Percentiles rank a stretch among this genome's conserved stretches.
Conservation (phyloP, 2,329 filamentous ascomycete species). For the Fulvia fulva region DNA sequence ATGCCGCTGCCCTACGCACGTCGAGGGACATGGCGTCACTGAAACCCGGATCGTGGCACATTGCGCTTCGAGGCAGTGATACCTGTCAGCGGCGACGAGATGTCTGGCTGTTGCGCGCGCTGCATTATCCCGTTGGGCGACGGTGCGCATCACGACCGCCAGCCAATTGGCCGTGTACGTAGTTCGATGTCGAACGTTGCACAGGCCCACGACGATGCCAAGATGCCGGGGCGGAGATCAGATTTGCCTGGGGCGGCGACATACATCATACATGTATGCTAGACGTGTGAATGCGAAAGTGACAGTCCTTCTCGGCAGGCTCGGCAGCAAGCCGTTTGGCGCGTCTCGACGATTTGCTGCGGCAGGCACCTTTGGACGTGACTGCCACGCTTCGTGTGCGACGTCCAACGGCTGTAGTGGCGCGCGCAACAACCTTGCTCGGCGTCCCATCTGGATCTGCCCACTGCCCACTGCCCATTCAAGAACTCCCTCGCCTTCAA, state of each 20-base stretch:
- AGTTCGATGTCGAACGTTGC: neutral
- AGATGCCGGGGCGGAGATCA: conserved; percentile 7
- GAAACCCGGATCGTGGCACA: conserved; percentile 6
- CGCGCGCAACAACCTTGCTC: conserved; percentile 7
- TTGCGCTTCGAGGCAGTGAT: neutral
- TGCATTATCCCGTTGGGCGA: conserved; percentile 11
- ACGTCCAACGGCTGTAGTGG: conserved; percentile 6
- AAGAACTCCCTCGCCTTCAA: conserved; percentile 9
- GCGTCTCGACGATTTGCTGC: neutral
- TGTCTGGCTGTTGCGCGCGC: neutral
- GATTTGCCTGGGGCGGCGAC: neutral
- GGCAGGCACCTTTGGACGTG: neutral
- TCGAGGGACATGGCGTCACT: neutral
- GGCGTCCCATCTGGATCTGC: neutral
- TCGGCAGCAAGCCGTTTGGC: conserved; percentile 8
- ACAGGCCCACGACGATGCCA: neutral
- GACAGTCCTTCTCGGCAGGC: conserved; percentile 3
- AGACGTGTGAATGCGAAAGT: neutral
- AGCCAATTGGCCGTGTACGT: conserved; percentile 5
- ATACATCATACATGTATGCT: neutral
- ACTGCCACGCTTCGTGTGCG: conserved; percentile 9
- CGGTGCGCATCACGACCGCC: neutral
- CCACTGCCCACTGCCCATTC: no score
- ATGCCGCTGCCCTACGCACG: conserved; percentile 3
- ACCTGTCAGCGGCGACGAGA: conserved; percentile 5